Percentiles rank a stretch among this genome's conserved stretches.
Conservation (phyloP, 2,329 filamentous ascomycete genomes). For the Westerdykella ornata region DNA sequence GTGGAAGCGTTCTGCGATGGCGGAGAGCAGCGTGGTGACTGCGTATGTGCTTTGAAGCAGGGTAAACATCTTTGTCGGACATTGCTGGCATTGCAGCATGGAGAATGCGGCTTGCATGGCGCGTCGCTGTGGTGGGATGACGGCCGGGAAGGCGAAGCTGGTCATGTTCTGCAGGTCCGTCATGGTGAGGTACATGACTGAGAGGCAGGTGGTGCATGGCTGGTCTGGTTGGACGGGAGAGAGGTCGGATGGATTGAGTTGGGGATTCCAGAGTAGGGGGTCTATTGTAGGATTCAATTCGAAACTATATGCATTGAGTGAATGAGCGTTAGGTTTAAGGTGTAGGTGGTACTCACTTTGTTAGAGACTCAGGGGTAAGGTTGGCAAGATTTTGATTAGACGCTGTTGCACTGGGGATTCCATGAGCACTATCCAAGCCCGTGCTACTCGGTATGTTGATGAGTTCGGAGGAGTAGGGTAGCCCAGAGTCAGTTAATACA, state of each 20-base stretch:
- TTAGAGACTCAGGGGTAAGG: too few relatives aligned
- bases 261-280: conserved; percentile 21
- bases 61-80: conserved; percentile 38
- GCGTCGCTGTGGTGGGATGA: conserved; percentile 37
- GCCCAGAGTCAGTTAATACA: too few relatives aligned
- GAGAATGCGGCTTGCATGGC: conserved; percentile 38
- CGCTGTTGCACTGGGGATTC: conserved; percentile 3
- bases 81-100: conserved; percentile 39
- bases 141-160: conserved; percentile 39
- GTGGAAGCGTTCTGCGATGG: conserved; percentile 39
- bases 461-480: too few relatives aligned
- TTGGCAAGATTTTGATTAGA: conserved; percentile 3
- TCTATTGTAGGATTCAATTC: conserved; percentile 15
- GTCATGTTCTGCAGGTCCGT: conserved; percentile 37
- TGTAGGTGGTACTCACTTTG: conserved; percentile 9
- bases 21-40: conserved; percentile 38
- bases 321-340: too few relatives aligned
- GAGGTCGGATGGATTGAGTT: background rate
- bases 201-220: conserved; percentile 40
- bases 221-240: conserved; percentile 5
- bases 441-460: too few relatives aligned
- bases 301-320: conserved; percentile 7
- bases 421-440: background rate
- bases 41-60: conserved; percentile 43
- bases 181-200: conserved; percentile 42